A percentile compares a stretch with the other conserved stretches of the same genome.
phyloP scores from a whole-genome alignment of 2,329 filamentous ascomycete species.

The Ascochyta lentis region DNA sequence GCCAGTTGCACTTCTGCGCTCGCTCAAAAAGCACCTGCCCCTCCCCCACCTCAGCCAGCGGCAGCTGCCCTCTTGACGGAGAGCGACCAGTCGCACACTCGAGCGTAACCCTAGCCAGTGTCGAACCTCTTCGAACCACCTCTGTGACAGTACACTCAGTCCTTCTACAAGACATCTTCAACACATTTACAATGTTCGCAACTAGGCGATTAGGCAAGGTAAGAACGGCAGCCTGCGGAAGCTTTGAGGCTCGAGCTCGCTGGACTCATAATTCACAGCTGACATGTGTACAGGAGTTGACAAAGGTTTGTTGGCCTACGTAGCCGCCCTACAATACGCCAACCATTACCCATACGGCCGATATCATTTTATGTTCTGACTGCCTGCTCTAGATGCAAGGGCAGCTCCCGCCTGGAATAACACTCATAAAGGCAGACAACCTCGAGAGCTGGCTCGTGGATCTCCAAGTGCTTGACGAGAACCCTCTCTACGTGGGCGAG shows the following conservation, averaged over 20 bases:
- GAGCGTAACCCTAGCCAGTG: neutral
- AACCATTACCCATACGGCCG: neutral
- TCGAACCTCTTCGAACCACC: neutral
- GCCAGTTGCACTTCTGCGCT: neutral
- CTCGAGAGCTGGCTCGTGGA: conserved; percentile 92
- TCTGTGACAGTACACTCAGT: neutral
- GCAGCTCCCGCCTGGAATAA: conserved; percentile 71
- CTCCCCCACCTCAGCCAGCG: conserved; percentile 13
- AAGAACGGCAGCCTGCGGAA: conserved; percentile 11
- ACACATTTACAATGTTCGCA: conserved; percentile 55
- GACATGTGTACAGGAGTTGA: conserved; percentile 22
- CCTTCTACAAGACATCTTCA: neutral
- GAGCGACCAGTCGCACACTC: neutral
- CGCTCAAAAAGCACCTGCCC: conserved; percentile 3
- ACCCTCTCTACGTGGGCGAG: conserved; percentile 84
- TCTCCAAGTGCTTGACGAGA: conserved; percentile 86
- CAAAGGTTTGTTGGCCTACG: conserved; percentile 25
- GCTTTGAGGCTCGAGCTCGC: neutral
- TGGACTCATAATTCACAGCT: neutral
- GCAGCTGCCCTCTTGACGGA: conserved; percentile 3
- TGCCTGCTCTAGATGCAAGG: conserved; percentile 58
- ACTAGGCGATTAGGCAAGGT: conserved; percentile 59
- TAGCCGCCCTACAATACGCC: neutral
- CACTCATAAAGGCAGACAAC: conserved; percentile 79
- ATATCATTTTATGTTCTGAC: neutral